Base-by-base conservation (phyloP, 768 basidiomycete species). In the Hydnum rufescens region DNA sequence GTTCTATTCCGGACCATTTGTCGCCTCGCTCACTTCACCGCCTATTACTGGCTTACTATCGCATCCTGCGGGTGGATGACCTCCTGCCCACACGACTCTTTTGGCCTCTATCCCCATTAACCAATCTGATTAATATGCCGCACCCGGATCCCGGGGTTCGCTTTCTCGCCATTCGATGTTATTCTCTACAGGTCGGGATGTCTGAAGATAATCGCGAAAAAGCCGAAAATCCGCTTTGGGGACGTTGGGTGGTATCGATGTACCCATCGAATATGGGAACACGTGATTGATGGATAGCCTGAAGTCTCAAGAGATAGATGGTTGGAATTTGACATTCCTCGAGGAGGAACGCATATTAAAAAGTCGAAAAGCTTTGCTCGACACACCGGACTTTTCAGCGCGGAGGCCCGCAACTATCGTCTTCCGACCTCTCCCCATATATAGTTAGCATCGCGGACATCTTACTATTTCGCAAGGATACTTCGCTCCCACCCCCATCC, bases 321-420 rank as follows among this genome's bases (percentile, higher is more conserved):
- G 81, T 6, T 93, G 88, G 89, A 66, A 92, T 26, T 62, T 93
- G 57, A 82, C 85, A 3, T 63, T 78, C 3, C 53, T 82, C 28
- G 92, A 95, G 60, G 63, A 70, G 13, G 66, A 74, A 54, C 70
- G 89, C 49, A 64, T 87, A 2, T 64, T 67, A 46, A 68, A 74
- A 19, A 65, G 65, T 32, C 68, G 82, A 42, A 66, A 72, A 42
- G 64, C 64, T 5, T 63, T 80, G 4, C 32, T 19, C 18, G 18
- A 68, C 0, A 56, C 60, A 2, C 61, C 69, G 34, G 69, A 72
- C 52, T 80, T 72, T 60, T 78, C 31, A 31, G 44, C 43, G 22
- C 3, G 49, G 5, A 47, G n/a, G n/a, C 57, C 48, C 54, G 42
- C 47, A 42, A 18, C 26, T 50, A 18, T 18, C 44, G 5, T 28